Base-by-base conservation (phyloP, 2,329 filamentous ascomycete species). In the Exophiala phaeomuriformis region DNA sequence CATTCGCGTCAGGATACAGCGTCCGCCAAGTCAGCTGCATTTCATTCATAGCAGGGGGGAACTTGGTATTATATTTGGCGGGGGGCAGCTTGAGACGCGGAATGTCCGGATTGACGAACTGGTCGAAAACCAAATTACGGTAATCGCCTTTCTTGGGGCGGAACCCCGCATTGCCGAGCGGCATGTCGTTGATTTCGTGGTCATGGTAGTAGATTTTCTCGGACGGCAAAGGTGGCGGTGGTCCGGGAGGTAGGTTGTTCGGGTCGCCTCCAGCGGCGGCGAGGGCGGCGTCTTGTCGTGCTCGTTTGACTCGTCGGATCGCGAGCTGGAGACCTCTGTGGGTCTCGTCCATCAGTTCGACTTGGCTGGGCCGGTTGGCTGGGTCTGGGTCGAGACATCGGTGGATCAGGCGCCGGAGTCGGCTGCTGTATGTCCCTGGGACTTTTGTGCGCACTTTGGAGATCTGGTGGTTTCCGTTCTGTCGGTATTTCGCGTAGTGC, bases 121-220 rank as follows among this genome's bases (percentile, higher is more conserved):
- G 47, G 41, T 19, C 33, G 6, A 19, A 30, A 3, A 54, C 19
- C 33, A 56, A 31, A 7, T 45, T 4, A 1, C 28, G 9, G 12
- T 49, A 47, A 6, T 56, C 57, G 3, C 8, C 28, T 2, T 7
- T 12, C 5, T 4, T 7, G 5, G 47, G 39, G 1, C 35, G n/a
- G n/a, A 57, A 51, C 10, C 39, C 35, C 2, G 52, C 51, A 45
- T 60, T 39, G 1, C 54, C 55, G 5, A 45, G 32, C 2, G 57
- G 50, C 51, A 59, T 56, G 47, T 58, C 27, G 47, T 60, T 58
- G 45, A 61, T 60, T 32, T 60, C 57, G 36, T 58, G 47, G 37
- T 50, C 59, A 6, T 39, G 39, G 37, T 45, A 61, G 55, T 53
- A 60, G 12, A 61, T 43, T 30, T 53, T 59, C 9, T 19, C 27